Evolutionary conservation across 352 stramenopile genomes (phyloP).

Genomic region (Globisporangium splendens): DNA sequence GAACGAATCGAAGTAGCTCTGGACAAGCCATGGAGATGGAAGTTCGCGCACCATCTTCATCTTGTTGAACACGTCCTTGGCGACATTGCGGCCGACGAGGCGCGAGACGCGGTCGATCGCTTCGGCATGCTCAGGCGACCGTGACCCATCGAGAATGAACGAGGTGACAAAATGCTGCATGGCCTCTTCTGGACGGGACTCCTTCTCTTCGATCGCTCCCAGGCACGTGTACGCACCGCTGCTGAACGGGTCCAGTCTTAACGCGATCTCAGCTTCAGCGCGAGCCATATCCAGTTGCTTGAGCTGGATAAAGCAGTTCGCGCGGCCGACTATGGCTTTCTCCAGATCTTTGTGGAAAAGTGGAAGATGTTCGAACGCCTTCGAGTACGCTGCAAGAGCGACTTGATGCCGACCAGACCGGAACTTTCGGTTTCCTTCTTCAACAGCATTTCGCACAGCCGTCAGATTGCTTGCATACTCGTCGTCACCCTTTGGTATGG

Average conservation of each 20-base stretch:
- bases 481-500: conserved; percentile 42
- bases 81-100: conserved; percentile 53
- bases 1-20: conserved; percentile 86
- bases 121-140: conserved; percentile 60
- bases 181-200: conserved; percentile 37
- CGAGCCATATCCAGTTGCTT: conserved; percentile 34
- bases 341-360: conserved; percentile 65
- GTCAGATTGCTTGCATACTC: conserved; percentile 40
- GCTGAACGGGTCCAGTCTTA: conserved; percentile 69
- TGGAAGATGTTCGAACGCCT: conserved; percentile 53
- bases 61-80: conserved; percentile 61
- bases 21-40: conserved; percentile 69
- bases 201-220: conserved; percentile 61
- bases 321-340: conserved; percentile 50
- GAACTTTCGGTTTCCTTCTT: conserved; percentile 58
- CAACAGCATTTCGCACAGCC: conserved; percentile 42
- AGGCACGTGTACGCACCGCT: conserved; percentile 65
- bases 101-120: conserved; percentile 74
- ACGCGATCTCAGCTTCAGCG: conserved; percentile 37
- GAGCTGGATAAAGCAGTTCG: conserved; percentile 61
- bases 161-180: conserved; percentile 83
- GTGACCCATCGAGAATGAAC: conserved; percentile 80
- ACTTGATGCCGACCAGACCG: conserved; percentile 46
- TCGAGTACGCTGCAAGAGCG: conserved; percentile 58
- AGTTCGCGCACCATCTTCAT: conserved; percentile 77